Evolutionary conservation across 352 stramenopile species (phyloP), one percentile per base, ranked within the genome.

Genomic region (Phytopythium montanum): DNA sequence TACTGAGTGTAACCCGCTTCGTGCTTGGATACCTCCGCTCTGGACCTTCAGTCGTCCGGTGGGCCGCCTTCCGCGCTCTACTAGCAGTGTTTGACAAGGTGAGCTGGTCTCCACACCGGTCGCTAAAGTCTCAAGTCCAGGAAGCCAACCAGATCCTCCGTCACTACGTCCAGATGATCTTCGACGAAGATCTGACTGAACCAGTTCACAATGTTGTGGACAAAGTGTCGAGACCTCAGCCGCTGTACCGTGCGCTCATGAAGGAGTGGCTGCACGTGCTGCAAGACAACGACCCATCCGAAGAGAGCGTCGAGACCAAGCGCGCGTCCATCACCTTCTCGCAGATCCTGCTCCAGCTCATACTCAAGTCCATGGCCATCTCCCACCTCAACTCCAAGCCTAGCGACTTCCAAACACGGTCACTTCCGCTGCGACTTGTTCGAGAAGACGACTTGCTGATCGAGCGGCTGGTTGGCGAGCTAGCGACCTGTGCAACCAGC

Each of bases 321-420:
- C 54, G 69, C 23, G 54, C 73, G 16, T 83, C 81, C 6, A 65
- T 90, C 10, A 65, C 58, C 23, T 87, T 80, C 33, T 71, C 83
- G 0, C 76, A 78, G 31, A 64, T 83, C 2, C 62, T 93, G 9
- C 53, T 93, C 5, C 81, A 88, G 29, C 62, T 93, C 18, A 70
- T 87, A 14, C 34, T 89, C 10, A 93, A 93, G 59, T 81, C 77
- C 2, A 79, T 93, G 46, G 79, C 81, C 9, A 81, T 82, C 50
- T 39, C 26, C 5, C 33, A 36, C 13, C n/a, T 49, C 13, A 49
- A 14, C 8, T 25, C 21, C 16, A 59, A 44, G 48, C 14, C 31
- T 1, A 29, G 38, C 12, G 10, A 53, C 10, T 7, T 48, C 13
- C 68, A 60, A 38, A 5, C 54, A 42, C 31, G 57, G 5, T 46